Percentiles rank a stretch among this genome's conserved stretches.
phyloP scores from a whole-genome alignment of 441 rosid species.

The Euphorbia celastroides region DNA sequence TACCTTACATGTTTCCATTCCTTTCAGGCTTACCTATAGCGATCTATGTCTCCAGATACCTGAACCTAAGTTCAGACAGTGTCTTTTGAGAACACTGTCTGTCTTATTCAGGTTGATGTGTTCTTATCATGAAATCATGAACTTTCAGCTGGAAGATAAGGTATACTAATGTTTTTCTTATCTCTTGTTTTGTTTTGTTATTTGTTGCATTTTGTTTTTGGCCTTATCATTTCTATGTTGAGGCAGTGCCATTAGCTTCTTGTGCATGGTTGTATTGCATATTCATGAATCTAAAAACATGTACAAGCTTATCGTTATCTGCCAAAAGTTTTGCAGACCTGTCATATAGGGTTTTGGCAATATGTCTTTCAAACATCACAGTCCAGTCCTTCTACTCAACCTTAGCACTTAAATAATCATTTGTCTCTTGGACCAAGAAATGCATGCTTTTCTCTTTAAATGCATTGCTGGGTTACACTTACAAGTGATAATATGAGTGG shows the following conservation, averaged over 20 bases:
- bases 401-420: neutral
- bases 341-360: neutral
- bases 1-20: conserved; percentile 28
- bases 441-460: neutral
- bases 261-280: neutral
- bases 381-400: neutral
- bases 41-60: conserved; percentile 94
- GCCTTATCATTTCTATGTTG: neutral
- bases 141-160: conserved; percentile 58
- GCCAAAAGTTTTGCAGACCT: neutral
- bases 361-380: neutral
- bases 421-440: conserved; percentile 5
- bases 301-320: conserved; percentile 2
- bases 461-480: neutral
- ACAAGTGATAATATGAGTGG: neutral
- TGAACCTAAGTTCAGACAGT: conserved; percentile 89
- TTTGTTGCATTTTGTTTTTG: conserved; percentile 10
- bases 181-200: conserved; percentile 7
- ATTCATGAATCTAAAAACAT: neutral
- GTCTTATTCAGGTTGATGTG: conserved; percentile 79
- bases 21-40: conserved; percentile 94
- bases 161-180: conserved; percentile 30
- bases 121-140: conserved; percentile 87
- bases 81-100: conserved; percentile 84
- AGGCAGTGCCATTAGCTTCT: neutral